These are phyloP conservation scores for Galerina marginata DNA, from an alignment of 768 basidiomycete species.

Conservation along the genomic window DNA sequence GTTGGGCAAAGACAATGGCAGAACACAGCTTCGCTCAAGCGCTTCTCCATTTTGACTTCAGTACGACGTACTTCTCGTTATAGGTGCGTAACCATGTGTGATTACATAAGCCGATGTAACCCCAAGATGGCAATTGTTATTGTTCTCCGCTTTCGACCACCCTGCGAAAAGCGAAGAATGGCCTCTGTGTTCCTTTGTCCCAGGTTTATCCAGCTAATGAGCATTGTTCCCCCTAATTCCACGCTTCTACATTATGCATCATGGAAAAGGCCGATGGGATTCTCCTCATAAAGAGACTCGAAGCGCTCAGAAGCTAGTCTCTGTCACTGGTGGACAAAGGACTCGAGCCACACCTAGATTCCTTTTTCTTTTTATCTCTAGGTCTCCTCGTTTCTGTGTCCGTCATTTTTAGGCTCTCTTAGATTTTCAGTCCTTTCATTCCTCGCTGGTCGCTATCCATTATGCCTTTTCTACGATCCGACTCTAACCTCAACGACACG, in stretches of 20 bases:
- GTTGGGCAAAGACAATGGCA: no score
- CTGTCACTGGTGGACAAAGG: slow-evolving; percentile 37
- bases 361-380: background rate
- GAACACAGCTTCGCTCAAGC: no score
- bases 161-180: slow-evolving; percentile 11
- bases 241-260: background rate
- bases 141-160: slow-evolving; percentile 14
- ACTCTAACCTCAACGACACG: slow-evolving; percentile 9
- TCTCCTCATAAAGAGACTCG: slow-evolving; percentile 3
- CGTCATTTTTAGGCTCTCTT: slow-evolving; percentile 9
- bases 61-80: no score
- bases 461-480: slow-evolving; percentile 22
- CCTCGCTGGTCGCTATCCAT: slow-evolving; percentile 18
- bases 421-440: slow-evolving; percentile 1
- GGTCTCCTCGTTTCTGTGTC: slow-evolving; percentile 11
- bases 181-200: slow-evolving; percentile 20
- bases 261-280: background rate
- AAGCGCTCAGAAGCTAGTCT: slow-evolving; percentile 10
- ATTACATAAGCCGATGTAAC: slow-evolving; percentile 13
- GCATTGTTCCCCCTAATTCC: slow-evolving; percentile 16
- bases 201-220: slow-evolving; percentile 6
- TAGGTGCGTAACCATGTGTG: background rate
- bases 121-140: slow-evolving; percentile 10
- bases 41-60: no score
- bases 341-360: slow-evolving; percentile 9